Percentiles rank a stretch among this genome's conserved stretches.
phyloP scores from a whole-genome alignment of 1,284 basidiomycete species.

The Ganoderma resinaceum region DNA sequence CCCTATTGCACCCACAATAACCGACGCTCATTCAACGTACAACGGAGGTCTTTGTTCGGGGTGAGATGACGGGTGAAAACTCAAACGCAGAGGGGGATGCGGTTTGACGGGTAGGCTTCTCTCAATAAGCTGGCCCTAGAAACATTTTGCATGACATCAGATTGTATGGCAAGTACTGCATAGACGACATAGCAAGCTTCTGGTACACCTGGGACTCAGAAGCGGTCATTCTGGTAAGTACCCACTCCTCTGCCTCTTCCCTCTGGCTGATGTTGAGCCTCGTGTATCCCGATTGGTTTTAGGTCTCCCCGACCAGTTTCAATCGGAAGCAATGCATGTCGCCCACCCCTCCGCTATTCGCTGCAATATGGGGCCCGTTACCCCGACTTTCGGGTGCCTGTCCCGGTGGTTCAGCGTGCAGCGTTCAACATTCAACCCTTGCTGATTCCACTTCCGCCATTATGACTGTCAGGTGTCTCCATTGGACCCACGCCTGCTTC shows the following conservation, averaged over 20 bases:
- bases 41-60: no score
- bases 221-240: background rate
- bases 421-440: background rate
- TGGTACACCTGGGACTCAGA: background rate
- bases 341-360: no score
- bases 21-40: no score
- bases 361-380: no score
- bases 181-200: background rate
- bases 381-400: no score
- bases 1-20: no score
- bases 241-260: background rate
- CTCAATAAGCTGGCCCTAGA: background rate
- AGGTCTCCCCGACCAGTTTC: no score
- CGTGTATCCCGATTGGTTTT: background rate
- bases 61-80: no score
- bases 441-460: background rate
- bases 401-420: no score
- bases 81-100: no score
- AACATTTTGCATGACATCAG: background rate
- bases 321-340: no score
- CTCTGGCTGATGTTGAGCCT: background rate
- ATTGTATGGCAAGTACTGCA: background rate
- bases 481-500: background rate
- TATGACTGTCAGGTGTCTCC: background rate
- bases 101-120: background rate